Percentiles rank a stretch among this genome's conserved stretches.
Evolutionary conservation across 352 stramenopile genomes (phyloP).

Genomic region (Elongisporangium undulatum): DNA sequence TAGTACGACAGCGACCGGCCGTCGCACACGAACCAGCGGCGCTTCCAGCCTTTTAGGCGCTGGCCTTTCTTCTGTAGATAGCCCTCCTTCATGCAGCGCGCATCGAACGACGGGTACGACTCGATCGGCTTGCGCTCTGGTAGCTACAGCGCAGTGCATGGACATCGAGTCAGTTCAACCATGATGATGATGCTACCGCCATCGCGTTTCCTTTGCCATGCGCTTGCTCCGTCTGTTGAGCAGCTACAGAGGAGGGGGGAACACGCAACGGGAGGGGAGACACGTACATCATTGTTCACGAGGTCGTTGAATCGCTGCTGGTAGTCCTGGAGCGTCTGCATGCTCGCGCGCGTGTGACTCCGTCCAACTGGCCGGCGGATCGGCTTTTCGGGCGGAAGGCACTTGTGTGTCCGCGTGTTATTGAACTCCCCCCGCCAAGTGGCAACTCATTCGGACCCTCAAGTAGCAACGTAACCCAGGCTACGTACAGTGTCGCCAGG

Average conservation of each 20-base stretch:
- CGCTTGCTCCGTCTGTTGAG: background rate
- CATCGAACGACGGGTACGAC: slow-evolving; percentile 44
- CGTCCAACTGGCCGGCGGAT: background rate
- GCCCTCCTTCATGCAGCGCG: slow-evolving; percentile 73
- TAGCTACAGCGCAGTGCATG: slow-evolving; percentile 20
- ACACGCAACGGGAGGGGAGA: background rate
- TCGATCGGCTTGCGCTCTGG: slow-evolving; percentile 57
- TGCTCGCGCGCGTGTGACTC: slow-evolving; percentile 8
- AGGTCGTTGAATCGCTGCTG: slow-evolving; percentile 78
- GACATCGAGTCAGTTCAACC: slow-evolving; percentile 4
- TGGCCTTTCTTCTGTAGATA: slow-evolving; percentile 86
- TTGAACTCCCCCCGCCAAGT: background rate
- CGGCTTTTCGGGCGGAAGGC: background rate
- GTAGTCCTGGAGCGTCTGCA: slow-evolving; percentile 75
- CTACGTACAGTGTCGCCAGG: background rate
- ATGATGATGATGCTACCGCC: background rate
- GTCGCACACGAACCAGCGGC: slow-evolving; percentile 84
- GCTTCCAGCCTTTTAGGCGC: slow-evolving; percentile 78
- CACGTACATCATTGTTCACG: slow-evolving; percentile 62
- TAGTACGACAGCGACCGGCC: slow-evolving; percentile 79
- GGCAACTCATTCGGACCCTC: background rate
- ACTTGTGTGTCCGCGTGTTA: background rate
- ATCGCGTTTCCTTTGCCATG: background rate
- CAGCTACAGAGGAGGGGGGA: background rate
- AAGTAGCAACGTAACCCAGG: slow-evolving; percentile 5